Conservation (phyloP, 1,284 basidiomycete genomes). For the Fistulinella staudtii region DNA sequence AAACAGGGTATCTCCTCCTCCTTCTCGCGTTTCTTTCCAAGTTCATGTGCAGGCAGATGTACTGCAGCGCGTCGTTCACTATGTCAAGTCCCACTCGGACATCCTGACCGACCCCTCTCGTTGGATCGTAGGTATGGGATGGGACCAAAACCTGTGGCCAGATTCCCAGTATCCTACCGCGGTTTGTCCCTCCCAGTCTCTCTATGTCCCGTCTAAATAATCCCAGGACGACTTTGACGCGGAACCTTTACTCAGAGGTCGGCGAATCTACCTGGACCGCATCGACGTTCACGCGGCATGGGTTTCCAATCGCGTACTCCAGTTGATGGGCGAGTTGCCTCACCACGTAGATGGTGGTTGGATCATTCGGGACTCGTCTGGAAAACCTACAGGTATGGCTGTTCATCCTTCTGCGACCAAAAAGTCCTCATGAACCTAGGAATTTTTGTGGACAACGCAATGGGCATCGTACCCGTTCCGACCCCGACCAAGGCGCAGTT, state of each 20-base stretch:
- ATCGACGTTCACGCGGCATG: constrained; percentile 85
- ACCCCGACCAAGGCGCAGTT: constrained; percentile 57
- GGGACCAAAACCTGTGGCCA: constrained; percentile 86
- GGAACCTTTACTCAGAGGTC: constrained; percentile 59
- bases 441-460: constrained; percentile 71
- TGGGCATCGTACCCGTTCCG: constrained; percentile 64
- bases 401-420: too few species aligned
- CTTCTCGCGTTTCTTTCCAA: not conserved
- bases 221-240: constrained; percentile 55
- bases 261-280: constrained; percentile 67
- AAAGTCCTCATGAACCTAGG: too few species aligned
- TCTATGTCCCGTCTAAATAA: not conserved
- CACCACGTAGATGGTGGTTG: constrained; percentile 68
- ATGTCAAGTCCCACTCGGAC: constrained; percentile 56
- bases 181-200: constrained; percentile 39
- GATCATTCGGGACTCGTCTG: constrained; percentile 62
- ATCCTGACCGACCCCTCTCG: constrained; percentile 47
- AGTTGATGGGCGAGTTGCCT: constrained; percentile 54
- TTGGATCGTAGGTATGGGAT: constrained; percentile 88
- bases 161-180: constrained; percentile 72
- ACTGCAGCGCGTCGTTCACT: constrained; percentile 56
- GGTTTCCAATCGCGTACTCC: constrained; percentile 72
- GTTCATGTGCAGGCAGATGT: constrained; percentile 45
- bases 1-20: constrained; percentile 43
- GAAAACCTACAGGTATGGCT: constrained; percentile 67